Evolutionary conservation across 257 asterid genomes (phyloP), one percentile per base, ranked within the genome.

Genomic region (Gentiana straminea): DNA sequence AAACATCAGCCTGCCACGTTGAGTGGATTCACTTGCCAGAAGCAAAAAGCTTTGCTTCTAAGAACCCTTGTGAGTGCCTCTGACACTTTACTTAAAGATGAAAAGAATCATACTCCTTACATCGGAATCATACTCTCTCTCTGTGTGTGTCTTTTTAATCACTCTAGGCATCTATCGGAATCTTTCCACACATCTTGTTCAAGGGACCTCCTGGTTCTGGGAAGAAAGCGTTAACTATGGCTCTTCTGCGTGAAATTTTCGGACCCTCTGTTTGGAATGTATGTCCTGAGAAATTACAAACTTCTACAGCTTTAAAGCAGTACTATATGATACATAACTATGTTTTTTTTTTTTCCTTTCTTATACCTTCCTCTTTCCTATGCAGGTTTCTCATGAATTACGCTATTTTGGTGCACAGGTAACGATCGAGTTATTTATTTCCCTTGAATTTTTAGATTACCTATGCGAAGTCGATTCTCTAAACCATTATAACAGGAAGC

Each of bases 161-260:
- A 2, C 37, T 54, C 32, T 61, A 83, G 96, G 89, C 73, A n/a
- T 60, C 62, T 49, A 64, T 51, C 65, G 86, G 70, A 58, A 78
- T 54, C 54, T 47, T 79, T 67, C 86, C 94, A 8, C 94, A 80
- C 65, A 66, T 86, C 54, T 44, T 86, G 75, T 51, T 86, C 66
- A 81, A 79, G 69, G 96, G 96, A 41, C 84, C 89, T 5, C 76
- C 82, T 24, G 96, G 96, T 58, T 71, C 89, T 12, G 96, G 96
- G 57, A 84, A 82, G 78, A 86, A 82, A 69, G 74, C 94, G 11
- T 67, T 86, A 56, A 59, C 82, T 13, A 76, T 71, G 89, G 89
- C 86, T 41, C 79, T 86, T 70, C 82, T 86, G 51, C 80, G 66
- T 34, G 92, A 84, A 73, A 68, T 86, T 39, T 86, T 74, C 52